A percentile compares a stretch with the other conserved stretches of the same genome.
phyloP scores from a whole-genome alignment of 176 grass and related monocot genomes.

The Hyparrhenia diplandra region DNA sequence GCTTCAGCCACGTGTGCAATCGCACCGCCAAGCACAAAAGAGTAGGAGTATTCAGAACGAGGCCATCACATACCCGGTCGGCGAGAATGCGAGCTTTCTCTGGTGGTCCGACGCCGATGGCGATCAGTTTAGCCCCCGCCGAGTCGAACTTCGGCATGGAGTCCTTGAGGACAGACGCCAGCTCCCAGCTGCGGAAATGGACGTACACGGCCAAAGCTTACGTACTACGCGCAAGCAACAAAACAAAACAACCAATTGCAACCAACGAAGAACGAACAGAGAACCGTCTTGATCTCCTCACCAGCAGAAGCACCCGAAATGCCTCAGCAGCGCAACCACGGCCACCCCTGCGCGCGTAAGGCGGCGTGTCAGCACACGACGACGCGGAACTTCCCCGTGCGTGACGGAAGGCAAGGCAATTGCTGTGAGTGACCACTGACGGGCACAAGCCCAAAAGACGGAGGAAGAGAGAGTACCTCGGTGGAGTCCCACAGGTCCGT shows the following conservation, averaged over 20 bases:
- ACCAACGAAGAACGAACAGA: not conserved
- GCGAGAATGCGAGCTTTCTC: conserved; percentile 82
- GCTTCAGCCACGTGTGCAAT: not conserved
- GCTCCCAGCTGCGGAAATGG: conserved; percentile 55
- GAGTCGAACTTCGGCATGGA: conserved; percentile 61
- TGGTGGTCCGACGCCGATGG: conserved; percentile 72
- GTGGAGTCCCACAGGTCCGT: conserved; percentile 66
- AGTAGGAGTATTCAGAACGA: not conserved
- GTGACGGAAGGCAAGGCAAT: not conserved
- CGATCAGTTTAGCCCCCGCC: conserved; percentile 59
- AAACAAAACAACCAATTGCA: not conserved
- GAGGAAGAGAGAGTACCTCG: conserved; percentile 26
- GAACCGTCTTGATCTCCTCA: conserved; percentile 15
- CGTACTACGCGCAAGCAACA: not conserved
- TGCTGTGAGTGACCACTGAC: not conserved
- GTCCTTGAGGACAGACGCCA: conserved; percentile 79
- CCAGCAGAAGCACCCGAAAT: conserved; percentile 93
- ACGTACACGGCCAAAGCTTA: not conserved
- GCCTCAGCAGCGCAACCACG: conserved; percentile 72
- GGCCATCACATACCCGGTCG: conserved; percentile 59
- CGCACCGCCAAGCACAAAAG: not conserved
- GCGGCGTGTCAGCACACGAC: not conserved
- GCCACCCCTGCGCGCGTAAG: conserved; percentile 42
- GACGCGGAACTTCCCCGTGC: not conserved
- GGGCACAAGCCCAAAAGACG: not conserved